Conservation (phyloP, 2,329 filamentous ascomycete genomes). For the Aspergillus aculeatus region DNA sequence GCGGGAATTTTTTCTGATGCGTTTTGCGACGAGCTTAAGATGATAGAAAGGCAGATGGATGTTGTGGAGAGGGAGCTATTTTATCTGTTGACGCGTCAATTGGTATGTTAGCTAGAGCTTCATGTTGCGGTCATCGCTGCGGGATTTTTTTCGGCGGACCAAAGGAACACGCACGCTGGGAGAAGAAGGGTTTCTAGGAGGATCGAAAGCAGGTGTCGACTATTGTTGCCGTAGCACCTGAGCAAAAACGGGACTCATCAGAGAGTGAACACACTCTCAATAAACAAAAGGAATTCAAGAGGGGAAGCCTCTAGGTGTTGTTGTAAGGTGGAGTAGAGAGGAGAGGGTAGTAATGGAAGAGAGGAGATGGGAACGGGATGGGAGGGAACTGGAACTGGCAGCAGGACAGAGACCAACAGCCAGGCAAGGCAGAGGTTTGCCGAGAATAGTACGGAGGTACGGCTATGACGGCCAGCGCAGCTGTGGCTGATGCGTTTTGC, state of each 20-base stretch:
- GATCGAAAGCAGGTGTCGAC: constrained; percentile 39
- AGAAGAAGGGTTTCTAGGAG: constrained; percentile 8
- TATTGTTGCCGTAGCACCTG: constrained; percentile 43
- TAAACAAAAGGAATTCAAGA: constrained; percentile 13
- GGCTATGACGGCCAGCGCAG: constrained; percentile 28
- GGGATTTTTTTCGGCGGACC: constrained; percentile 19
- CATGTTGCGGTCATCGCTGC: constrained; percentile 10
- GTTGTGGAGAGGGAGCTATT: constrained; percentile 4
- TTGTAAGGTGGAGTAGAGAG: constrained; percentile 14
- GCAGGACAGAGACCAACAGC: too few relatives aligned
- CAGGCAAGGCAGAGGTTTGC: constrained; percentile 13
- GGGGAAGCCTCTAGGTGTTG: constrained; percentile 3
- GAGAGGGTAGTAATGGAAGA: constrained; percentile 5
- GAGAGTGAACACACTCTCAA: constrained; percentile 38
- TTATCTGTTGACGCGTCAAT: not conserved
- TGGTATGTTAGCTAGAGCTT: constrained; percentile 10
- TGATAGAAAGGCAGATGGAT: not conserved
- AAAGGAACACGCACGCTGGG: constrained; percentile 23
- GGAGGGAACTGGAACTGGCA: not conserved
- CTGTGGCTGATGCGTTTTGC: constrained; percentile 18
- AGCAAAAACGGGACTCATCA: constrained; percentile 39
- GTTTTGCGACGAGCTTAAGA: not conserved
- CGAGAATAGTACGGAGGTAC: constrained; percentile 18
- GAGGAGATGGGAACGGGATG: constrained; percentile 10
- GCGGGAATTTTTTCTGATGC: constrained; percentile 29